Conservation (phyloP, 1,139 yeast genomes). For the Protomyces macrosporus region DNA sequence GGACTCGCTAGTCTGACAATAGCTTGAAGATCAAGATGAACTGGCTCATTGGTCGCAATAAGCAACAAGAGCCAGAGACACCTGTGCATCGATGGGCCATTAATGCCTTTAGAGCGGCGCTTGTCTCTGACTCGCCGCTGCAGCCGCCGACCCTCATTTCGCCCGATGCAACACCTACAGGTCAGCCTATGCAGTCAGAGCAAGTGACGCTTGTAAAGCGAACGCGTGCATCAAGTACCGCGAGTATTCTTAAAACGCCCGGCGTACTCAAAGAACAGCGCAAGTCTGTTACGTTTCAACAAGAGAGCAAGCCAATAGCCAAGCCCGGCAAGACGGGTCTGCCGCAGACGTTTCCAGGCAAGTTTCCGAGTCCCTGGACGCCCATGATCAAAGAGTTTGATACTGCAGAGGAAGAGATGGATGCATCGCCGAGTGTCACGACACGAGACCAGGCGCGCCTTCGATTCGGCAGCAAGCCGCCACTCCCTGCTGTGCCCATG, state of each 20-base stretch:
- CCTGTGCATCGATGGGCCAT: conserved; percentile 21
- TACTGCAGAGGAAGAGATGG: neutral
- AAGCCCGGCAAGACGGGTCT: neutral
- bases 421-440: neutral
- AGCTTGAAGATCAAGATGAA: neutral
- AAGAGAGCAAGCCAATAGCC: neutral
- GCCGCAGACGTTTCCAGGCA: conserved; percentile 14
- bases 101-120: conserved; percentile 11
- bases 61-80: conserved; percentile 8
- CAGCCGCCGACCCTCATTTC: neutral
- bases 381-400: neutral
- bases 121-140: conserved; percentile 12
- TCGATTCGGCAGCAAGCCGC: neutral
- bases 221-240: neutral
- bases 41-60: conserved; percentile 15
- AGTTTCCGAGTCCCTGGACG: conserved; percentile 22
- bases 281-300: conserved; percentile 8
- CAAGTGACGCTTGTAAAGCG: neutral
- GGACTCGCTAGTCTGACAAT: neutral
- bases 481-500: neutral
- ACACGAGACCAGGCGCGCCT: no score
- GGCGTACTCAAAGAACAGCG: neutral
- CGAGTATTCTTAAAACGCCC: conserved; percentile 11
- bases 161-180: neutral
- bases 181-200: neutral